A percentile compares a stretch with the other conserved stretches of the same genome.
phyloP scores from a whole-genome alignment of 2,329 filamentous ascomycete genomes.

The Fusarium torulosum region DNA sequence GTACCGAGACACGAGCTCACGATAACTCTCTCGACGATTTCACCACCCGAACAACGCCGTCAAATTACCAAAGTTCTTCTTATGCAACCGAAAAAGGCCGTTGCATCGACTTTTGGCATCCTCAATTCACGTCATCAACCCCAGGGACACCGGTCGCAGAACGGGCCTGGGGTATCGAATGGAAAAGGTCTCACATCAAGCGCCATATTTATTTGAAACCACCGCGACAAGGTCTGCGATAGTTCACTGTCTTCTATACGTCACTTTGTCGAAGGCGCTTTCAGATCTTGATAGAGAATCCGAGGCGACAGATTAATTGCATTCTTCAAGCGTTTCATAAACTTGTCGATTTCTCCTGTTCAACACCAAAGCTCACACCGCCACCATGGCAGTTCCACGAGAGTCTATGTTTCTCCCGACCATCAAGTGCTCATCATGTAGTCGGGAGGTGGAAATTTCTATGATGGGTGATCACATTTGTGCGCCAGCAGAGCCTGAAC shows the following conservation, averaged over 20 bases:
- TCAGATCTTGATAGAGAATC: constrained; percentile 10
- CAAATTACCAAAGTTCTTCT: not conserved
- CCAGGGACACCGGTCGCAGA: constrained; percentile 47
- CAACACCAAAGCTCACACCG: constrained; percentile 18
- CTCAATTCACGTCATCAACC: constrained; percentile 35
- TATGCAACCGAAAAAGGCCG: constrained; percentile 3
- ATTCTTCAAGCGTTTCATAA: constrained; percentile 14
- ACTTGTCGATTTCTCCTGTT: constrained; percentile 4
- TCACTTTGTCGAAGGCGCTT: constrained; percentile 12
- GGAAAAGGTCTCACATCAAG: constrained; percentile 34
- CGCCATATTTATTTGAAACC: constrained; percentile 29
- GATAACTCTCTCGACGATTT: constrained; percentile 1
- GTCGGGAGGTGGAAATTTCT: constrained; percentile 82
- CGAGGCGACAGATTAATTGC: constrained; percentile 18
- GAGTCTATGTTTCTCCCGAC: constrained; percentile 80
- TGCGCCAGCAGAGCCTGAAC: constrained; percentile 62
- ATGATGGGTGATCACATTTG: constrained; percentile 90
- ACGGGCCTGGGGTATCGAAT: constrained; percentile 49
- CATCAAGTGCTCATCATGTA: constrained; percentile 89
- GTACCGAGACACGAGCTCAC: constrained; percentile 14
- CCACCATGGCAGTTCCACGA: constrained; percentile 64
- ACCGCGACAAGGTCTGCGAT: constrained; percentile 21
- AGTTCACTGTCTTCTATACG: not conserved
- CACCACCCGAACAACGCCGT: not conserved
- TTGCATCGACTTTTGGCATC: constrained; percentile 28